phyloP scores from a whole-genome alignment of 495 filamentous ascomycete genomes.

The Penicillium riverlandense region DNA sequence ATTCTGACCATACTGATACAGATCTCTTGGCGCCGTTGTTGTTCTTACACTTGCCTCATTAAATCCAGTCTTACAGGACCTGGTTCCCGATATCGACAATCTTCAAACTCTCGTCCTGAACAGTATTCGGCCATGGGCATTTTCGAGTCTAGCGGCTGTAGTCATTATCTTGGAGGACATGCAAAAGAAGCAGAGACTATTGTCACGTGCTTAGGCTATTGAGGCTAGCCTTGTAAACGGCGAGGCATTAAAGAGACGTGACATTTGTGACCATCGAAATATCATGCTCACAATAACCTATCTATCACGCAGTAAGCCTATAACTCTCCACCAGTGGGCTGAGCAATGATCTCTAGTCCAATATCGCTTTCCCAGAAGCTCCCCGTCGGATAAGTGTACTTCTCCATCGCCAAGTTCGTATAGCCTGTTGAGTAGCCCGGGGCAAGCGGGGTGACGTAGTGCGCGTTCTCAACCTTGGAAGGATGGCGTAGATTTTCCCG shows the following conservation, averaged over 20 bases:
- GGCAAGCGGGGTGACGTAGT: conserved; percentile 63
- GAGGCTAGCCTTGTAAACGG: not conserved
- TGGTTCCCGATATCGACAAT: not conserved
- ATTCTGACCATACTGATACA: not conserved
- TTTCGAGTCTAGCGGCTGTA: not conserved
- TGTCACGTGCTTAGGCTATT: not conserved
- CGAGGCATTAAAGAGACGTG: not conserved
- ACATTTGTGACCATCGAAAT: no score
- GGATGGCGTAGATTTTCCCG: conserved; percentile 75
- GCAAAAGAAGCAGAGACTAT: conserved; percentile 2
- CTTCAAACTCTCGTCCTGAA: not conserved
- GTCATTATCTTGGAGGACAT: conserved; percentile 1
- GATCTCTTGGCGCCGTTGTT: not conserved
- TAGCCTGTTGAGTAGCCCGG: conserved; percentile 47
- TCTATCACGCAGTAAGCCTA: not conserved
- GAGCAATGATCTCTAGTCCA: conserved; percentile 1
- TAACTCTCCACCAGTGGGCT: conserved; percentile 4
- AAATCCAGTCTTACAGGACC: not conserved
- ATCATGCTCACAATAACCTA: not conserved
- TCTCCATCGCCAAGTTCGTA: conserved; percentile 1
- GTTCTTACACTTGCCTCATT: not conserved
- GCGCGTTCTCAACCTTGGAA: conserved; percentile 60
- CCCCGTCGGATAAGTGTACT: conserved; percentile 3
- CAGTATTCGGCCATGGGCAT: not conserved
- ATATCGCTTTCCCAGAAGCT: conserved; percentile 6